These are phyloP conservation scores for Sclerotinia spermophila DNA, from an alignment of 2,329 filamentous ascomycete genomes.

Conservation along the genomic window DNA sequence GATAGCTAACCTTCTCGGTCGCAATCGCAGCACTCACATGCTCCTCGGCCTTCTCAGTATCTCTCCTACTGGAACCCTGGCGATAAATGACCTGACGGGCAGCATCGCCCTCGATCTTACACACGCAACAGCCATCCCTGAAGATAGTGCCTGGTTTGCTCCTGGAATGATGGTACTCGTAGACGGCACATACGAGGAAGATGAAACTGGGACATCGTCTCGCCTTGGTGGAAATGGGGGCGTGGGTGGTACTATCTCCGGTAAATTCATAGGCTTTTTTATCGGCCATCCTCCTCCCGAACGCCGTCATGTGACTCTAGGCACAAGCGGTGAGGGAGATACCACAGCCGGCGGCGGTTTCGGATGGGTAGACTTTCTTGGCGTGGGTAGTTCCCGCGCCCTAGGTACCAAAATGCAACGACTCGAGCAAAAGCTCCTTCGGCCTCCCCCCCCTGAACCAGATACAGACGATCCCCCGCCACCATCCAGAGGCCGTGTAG, in stretches of 20 bases:
- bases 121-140: constrained; percentile 76
- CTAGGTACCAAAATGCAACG: constrained; percentile 78
- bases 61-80: constrained; percentile 75
- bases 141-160: constrained; percentile 85
- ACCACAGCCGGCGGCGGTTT: constrained; percentile 75
- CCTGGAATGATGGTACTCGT: constrained; percentile 95
- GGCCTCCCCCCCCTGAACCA: constrained; percentile 26
- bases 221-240: constrained; percentile 73
- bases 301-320: constrained; percentile 73
- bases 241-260: constrained; percentile 87
- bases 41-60: constrained; percentile 79
- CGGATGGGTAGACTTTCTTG: constrained; percentile 96
- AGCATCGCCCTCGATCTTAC: constrained; percentile 81
- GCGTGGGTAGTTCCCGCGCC: constrained; percentile 83
- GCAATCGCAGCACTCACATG: constrained; percentile 80
- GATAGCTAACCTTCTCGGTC: constrained; percentile 70
- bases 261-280: constrained; percentile 84
- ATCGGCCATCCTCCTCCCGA: constrained; percentile 91
- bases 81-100: constrained; percentile 82
- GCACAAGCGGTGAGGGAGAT: constrained; percentile 55
- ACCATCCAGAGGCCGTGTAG: constrained; percentile 51
- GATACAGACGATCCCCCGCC: constrained; percentile 25
- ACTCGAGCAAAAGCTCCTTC: constrained; percentile 67
- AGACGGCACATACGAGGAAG: constrained; percentile 95
- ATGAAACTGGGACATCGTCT: constrained; percentile 67